Evolutionary conservation across 2,329 filamentous ascomycete species (phyloP).

Genomic region (Nigrospora osmanthi): DNA sequence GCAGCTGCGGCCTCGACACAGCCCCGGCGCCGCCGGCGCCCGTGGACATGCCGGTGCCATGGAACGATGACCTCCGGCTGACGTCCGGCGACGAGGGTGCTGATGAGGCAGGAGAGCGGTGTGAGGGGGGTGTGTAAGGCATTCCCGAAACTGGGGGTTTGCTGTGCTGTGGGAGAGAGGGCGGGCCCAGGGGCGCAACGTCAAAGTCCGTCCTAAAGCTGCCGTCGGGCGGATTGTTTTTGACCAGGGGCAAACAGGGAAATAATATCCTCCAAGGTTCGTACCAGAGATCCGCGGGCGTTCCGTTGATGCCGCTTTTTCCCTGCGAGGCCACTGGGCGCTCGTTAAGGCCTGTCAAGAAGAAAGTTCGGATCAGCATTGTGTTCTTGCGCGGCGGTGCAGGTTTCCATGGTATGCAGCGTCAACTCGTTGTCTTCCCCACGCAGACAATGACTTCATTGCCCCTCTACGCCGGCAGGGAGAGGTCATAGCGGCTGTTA

Average conservation of each 20-base stretch:
- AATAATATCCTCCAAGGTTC: slow-evolving; percentile 17
- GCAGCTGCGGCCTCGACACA: slow-evolving; percentile 43
- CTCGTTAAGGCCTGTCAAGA: slow-evolving; percentile 18
- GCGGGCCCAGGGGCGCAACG: slow-evolving; percentile 11
- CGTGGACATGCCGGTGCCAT: slow-evolving; percentile 18
- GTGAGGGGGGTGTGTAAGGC: slow-evolving; percentile 81
- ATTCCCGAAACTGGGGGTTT: slow-evolving; percentile 43
- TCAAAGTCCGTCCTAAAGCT: slow-evolving; percentile 15
- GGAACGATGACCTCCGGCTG: slow-evolving; percentile 52
- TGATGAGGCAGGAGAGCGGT: slow-evolving; percentile 54
- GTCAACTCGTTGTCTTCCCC: too few relatives aligned
- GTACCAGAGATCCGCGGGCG: slow-evolving; percentile 14
- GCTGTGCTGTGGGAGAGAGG: slow-evolving; percentile 14
- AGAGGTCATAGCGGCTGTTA: too few relatives aligned
- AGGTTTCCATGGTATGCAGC: too few relatives aligned
- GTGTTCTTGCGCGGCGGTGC: slow-evolving; percentile 3
- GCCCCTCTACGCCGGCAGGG: too few relatives aligned
- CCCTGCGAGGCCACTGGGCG: slow-evolving; percentile 12
- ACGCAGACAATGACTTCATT: too few relatives aligned
- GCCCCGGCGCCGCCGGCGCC: slow-evolving; percentile 9
- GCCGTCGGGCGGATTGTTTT: slow-evolving; percentile 11
- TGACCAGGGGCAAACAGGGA: slow-evolving; percentile 17
- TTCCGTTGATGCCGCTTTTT: slow-evolving; percentile 8
- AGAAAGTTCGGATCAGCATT: slow-evolving; percentile 18
- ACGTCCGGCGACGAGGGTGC: slow-evolving; percentile 45